Evolutionary conservation across 169 alveolate genomes (phyloP).

Genomic region (Cryptosporidium parvum): DNA sequence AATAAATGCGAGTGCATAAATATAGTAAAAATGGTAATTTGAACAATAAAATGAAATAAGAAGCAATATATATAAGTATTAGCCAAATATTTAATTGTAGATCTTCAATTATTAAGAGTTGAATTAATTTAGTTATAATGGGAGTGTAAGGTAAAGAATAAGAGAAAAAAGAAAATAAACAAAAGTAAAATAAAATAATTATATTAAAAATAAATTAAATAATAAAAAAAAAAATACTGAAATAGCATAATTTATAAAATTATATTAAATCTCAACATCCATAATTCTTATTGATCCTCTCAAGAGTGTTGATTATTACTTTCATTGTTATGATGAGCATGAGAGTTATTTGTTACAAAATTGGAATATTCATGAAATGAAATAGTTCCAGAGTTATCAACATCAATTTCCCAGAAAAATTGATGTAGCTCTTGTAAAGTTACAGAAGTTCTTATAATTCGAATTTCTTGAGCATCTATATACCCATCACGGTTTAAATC

Average conservation of each 20-base stretch:
- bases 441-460: constrained; percentile 32
- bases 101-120: too few species aligned
- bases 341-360: constrained; percentile 44
- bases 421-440: constrained; percentile 66
- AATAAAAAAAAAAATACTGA: background rate
- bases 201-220: too few species aligned
- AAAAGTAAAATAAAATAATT: too few species aligned
- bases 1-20: too few species aligned
- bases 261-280: too few species aligned
- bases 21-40: too few species aligned
- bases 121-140: too few species aligned
- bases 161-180: too few species aligned
- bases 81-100: too few species aligned
- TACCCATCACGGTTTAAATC: constrained; percentile 43
- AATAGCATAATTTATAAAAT: background rate
- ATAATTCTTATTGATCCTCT: background rate
- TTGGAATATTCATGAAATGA: constrained; percentile 21
- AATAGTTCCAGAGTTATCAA: constrained; percentile 60
- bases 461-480: constrained; percentile 74
- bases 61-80: too few species aligned
- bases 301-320: background rate
- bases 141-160: background rate
- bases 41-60: too few species aligned
- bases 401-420: constrained; percentile 74
- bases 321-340: constrained; percentile 21